Conservation (phyloP, 441 rosid genomes). For the Euphorbia schlechtendalii region DNA sequence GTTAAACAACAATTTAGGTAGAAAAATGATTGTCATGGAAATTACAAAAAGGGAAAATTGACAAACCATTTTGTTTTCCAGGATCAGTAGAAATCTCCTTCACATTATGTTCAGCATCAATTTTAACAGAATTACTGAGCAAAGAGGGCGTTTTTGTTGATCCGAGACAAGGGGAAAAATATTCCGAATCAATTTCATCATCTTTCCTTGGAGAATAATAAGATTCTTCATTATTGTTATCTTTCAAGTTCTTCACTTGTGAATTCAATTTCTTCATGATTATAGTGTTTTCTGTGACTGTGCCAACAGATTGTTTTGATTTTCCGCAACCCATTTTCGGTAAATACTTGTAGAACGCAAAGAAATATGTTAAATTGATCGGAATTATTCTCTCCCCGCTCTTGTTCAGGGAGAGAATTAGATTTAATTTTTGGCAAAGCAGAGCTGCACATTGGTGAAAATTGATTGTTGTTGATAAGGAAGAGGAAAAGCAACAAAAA, state of each 20-base stretch:
- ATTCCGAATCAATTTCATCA: constrained; percentile 33
- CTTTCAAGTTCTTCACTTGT: constrained; percentile 4
- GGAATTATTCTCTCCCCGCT: too few species aligned
- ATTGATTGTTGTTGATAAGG: too few species aligned
- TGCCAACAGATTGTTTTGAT: constrained; percentile 65
- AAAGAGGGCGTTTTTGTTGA: constrained; percentile 18
- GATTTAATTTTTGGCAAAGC: too few species aligned
- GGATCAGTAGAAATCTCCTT: constrained; percentile 2
- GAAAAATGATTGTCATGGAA: not conserved
- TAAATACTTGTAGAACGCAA: not conserved
- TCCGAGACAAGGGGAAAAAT: constrained; percentile 23
- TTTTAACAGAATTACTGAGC: constrained; percentile 14
- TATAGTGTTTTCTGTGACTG: constrained; percentile 33
- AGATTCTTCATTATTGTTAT: not conserved
- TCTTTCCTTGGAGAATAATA: constrained; percentile 33
- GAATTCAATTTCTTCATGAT: constrained; percentile 26
- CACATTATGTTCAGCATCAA: not conserved
- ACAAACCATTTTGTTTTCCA: constrained; percentile 25
- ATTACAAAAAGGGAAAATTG: not conserved
- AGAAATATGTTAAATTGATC: too few species aligned
- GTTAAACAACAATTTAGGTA: too few species aligned
- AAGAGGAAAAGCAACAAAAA: too few species aligned
- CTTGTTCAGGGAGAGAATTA: too few species aligned
- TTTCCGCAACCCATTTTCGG: constrained; percentile 57
- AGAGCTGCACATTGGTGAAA: too few species aligned